phyloP scores from a whole-genome alignment of 2,329 filamentous ascomycete genomes.

The Tricladium varicosporioides region DNA sequence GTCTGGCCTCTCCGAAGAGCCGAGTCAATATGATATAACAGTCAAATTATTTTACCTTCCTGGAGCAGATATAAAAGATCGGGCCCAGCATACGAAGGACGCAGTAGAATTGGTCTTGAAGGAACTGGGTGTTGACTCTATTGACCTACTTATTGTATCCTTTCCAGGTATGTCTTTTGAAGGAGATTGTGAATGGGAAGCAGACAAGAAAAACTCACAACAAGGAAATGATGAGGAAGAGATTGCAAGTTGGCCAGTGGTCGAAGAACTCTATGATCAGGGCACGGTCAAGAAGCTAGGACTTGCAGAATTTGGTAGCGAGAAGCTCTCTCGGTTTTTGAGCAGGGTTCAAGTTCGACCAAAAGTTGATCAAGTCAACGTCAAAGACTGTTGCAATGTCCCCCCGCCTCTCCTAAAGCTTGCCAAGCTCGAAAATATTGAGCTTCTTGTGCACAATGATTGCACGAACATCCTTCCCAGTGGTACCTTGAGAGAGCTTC shows the following conservation, averaged over 20 bases:
- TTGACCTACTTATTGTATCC: conserved; percentile 88
- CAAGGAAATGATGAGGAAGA: conserved; percentile 68
- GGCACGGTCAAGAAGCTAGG: conserved; percentile 76
- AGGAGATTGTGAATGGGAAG: conserved; percentile 82
- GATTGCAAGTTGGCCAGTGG: conserved; percentile 64
- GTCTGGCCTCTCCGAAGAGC: conserved; percentile 75
- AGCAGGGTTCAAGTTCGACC: conserved; percentile 69
- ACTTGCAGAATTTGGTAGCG: conserved; percentile 85
- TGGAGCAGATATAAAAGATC: conserved; percentile 59
- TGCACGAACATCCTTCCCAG: conserved; percentile 86
- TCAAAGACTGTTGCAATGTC: conserved; percentile 93
- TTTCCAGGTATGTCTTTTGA: conserved; percentile 94
- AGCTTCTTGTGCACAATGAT: conserved; percentile 90
- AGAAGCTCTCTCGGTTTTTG: conserved; percentile 77
- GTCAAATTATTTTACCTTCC: conserved; percentile 94
- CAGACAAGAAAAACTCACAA: conserved; percentile 57
- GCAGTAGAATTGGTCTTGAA: conserved; percentile 78
- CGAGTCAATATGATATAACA: conserved; percentile 86
- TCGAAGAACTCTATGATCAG: conserved; percentile 71
- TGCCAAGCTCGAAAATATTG: conserved; percentile 79
- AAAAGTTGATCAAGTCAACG: conserved; percentile 91
- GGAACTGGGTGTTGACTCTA: conserved; percentile 70
- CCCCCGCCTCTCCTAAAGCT: conserved; percentile 82
- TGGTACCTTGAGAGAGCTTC: conserved; percentile 79
- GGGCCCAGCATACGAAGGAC: conserved; percentile 70